Percentiles rank a stretch among this genome's conserved stretches.
Evolutionary conservation across 352 stramenopile species (phyloP).

Genomic region (Phytopythium ostracodes): DNA sequence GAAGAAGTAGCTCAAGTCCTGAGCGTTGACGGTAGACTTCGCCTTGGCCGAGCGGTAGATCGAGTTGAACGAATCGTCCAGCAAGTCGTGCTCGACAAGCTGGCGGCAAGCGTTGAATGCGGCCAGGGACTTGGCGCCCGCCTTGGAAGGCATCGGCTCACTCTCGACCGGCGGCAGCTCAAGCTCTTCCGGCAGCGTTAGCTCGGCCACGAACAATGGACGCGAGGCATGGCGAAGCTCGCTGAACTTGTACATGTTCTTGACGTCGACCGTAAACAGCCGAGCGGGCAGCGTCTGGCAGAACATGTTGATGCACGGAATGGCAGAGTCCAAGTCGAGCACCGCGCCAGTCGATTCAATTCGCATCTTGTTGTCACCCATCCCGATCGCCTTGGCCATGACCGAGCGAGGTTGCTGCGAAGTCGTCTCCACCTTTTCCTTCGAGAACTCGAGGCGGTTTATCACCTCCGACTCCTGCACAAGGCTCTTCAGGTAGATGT

Average conservation of each 20-base stretch:
- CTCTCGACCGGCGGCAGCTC: slow-evolving; percentile 42
- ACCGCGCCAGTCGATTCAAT: slow-evolving; percentile 57
- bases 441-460: slow-evolving; percentile 53
- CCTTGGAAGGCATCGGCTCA: slow-evolving; percentile 47
- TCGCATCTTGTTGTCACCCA: slow-evolving; percentile 26
- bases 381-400: slow-evolving; percentile 33
- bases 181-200: slow-evolving; percentile 53
- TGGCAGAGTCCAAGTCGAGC: slow-evolving; percentile 72
- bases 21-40: slow-evolving; percentile 27
- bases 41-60: slow-evolving; percentile 64
- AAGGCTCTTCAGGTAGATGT: slow-evolving; percentile 46
- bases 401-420: slow-evolving; percentile 52
- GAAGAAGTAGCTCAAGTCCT: slow-evolving; percentile 59
- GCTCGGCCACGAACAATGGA: slow-evolving; percentile 42
- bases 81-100: slow-evolving; percentile 39
- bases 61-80: slow-evolving; percentile 72
- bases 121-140: slow-evolving; percentile 45
- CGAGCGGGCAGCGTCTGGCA: slow-evolving; percentile 60
- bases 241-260: slow-evolving; percentile 49
- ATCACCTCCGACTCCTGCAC: slow-evolving; percentile 44
- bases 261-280: slow-evolving; percentile 49
- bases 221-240: slow-evolving; percentile 25
- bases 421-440: slow-evolving; percentile 60
- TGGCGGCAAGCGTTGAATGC: slow-evolving; percentile 58
- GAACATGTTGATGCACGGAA: slow-evolving; percentile 73